Evolutionary conservation across 2,329 filamentous ascomycete genomes (phyloP).

Genomic region (Diplodia seriata): DNA sequence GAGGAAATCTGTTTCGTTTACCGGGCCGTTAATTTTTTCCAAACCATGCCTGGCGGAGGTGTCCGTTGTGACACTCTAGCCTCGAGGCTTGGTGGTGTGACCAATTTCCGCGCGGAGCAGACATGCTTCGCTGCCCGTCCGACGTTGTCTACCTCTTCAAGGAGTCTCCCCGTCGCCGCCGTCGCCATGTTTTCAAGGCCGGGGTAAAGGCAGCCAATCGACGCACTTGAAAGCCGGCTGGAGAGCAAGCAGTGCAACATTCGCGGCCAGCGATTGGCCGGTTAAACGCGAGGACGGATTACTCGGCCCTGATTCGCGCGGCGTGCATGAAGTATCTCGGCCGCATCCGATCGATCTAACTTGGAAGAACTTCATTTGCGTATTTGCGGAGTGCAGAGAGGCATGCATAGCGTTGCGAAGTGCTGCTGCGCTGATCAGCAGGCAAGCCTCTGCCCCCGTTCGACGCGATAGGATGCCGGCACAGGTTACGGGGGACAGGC

Average conservation of each 20-base stretch:
- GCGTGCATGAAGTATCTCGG: neutral
- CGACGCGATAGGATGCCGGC: neutral
- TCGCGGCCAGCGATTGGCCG: neutral
- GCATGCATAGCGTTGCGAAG: neutral
- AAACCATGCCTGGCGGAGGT: neutral
- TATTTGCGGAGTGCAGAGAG: neutral
- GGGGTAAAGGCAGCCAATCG: neutral
- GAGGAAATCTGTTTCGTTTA: neutral
- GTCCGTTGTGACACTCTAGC: neutral
- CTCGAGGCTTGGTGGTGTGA: slow-evolving; percentile 18
- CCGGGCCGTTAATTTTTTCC: neutral
- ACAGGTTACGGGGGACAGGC: slow-evolving; percentile 4
- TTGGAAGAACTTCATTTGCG: neutral
- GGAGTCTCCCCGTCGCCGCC: neutral
- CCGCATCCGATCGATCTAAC: neutral
- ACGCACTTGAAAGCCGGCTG: too few relatives aligned
- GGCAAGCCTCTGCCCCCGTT: neutral
- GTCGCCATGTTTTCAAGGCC: neutral
- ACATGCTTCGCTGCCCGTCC: neutral
- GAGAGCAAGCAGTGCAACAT: neutral
- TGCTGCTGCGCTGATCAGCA: slow-evolving; percentile 9
- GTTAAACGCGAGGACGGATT: neutral
- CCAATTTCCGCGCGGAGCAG: slow-evolving; percentile 4
- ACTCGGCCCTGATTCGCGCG: neutral
- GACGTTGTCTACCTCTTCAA: slow-evolving; percentile 9